Conservation (phyloP, 1,139 yeast species). For the Suzukiozyma palmioleophila region DNA sequence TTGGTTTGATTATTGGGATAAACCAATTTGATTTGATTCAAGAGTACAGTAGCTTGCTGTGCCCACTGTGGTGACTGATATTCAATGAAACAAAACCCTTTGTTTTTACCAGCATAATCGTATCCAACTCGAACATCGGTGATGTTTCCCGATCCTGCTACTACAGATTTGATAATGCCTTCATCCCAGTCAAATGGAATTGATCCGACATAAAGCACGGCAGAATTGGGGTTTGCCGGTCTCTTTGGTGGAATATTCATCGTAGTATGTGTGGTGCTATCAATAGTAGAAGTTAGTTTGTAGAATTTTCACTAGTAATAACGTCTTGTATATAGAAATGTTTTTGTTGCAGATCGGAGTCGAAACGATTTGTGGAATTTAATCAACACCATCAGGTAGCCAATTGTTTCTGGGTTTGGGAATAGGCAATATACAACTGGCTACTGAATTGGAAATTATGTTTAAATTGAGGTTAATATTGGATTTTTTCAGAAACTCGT, state of each 20-base stretch:
- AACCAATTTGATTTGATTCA: slow-evolving; percentile 37
- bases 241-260: slow-evolving; percentile 3
- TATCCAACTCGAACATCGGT: slow-evolving; percentile 61
- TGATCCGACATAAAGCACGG: slow-evolving; percentile 54
- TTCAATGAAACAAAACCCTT: slow-evolving; percentile 63
- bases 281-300: neutral
- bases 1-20: slow-evolving; percentile 30
- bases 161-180: slow-evolving; percentile 49
- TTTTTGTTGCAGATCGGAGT: neutral
- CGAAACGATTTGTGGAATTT: neutral
- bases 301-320: neutral
- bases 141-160: slow-evolving; percentile 60
- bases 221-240: slow-evolving; percentile 13
- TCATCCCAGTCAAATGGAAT: slow-evolving; percentile 67
- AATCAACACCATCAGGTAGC: too few relatives aligned
- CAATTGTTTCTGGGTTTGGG: too few relatives aligned
- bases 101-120: slow-evolving; percentile 59
- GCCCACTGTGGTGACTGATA: slow-evolving; percentile 52
- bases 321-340: neutral
- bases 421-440: too few relatives aligned
- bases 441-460: too few relatives aligned
- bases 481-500: too few relatives aligned
- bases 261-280: neutral
- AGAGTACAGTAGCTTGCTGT: slow-evolving; percentile 37
- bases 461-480: too few relatives aligned